Percentiles rank a stretch among this genome's conserved stretches.
These are phyloP conservation scores for Mycena floridula DNA, from an alignment of 768 basidiomycete species.

Conservation along the genomic window DNA sequence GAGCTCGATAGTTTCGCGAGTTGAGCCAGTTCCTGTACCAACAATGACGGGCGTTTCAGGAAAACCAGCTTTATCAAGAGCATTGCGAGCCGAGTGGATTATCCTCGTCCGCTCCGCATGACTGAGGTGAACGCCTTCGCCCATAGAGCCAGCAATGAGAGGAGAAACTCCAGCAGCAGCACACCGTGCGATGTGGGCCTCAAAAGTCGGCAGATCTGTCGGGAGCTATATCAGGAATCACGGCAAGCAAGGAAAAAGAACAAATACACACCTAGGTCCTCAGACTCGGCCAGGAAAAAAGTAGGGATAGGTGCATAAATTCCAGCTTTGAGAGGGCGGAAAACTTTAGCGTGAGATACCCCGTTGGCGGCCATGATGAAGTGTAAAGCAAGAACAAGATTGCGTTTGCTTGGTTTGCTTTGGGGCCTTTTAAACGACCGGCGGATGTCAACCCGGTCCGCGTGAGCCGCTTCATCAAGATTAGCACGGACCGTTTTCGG, in stretches of 20 bases:
- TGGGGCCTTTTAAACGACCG: no score
- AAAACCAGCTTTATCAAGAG: constrained; percentile 63
- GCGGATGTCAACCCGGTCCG: no score
- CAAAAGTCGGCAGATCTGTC: constrained; percentile 62
- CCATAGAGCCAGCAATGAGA: constrained; percentile 77
- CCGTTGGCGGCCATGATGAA: constrained; percentile 35
- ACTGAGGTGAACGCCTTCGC: constrained; percentile 74
- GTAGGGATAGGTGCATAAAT: constrained; percentile 84
- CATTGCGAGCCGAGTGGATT: constrained; percentile 61
- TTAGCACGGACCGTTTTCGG: no score
- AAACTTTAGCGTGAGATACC: constrained; percentile 13
- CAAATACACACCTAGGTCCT: constrained; percentile 68
- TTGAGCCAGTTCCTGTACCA: constrained; percentile 81
- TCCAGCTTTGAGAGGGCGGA: constrained; percentile 63
- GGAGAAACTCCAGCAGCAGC: constrained; percentile 67
- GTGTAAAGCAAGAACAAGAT: neutral
- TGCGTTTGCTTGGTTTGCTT: no score
- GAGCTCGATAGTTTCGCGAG: constrained; percentile 74
- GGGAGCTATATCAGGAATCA: constrained; percentile 6
- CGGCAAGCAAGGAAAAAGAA: constrained; percentile 3
- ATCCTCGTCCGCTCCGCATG: constrained; percentile 60
- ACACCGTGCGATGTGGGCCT: constrained; percentile 56
- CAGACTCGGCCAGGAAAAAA: constrained; percentile 70
- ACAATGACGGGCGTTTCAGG: constrained; percentile 60
- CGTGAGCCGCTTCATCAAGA: no score